phyloP scores from a whole-genome alignment of 2,329 filamentous ascomycete species.

The Cadophora sp. region DNA sequence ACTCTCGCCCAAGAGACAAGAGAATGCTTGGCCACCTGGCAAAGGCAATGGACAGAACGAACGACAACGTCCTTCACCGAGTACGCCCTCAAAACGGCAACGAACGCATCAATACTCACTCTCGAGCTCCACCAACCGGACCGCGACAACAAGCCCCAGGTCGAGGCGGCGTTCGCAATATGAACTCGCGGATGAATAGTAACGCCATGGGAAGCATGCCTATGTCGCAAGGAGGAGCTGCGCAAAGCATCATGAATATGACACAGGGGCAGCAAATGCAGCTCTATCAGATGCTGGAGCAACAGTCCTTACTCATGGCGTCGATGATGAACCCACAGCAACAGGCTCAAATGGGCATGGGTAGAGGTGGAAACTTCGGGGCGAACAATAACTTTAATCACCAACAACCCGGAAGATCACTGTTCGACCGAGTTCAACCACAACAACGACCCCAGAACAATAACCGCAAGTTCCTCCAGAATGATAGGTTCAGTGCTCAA shows the following conservation, averaged over 20 bases:
- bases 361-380: constrained; percentile 57
- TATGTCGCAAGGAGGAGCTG: constrained; percentile 49
- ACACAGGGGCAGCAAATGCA: constrained; percentile 75
- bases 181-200: constrained; percentile 56
- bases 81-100: constrained; percentile 74
- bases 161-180: constrained; percentile 45
- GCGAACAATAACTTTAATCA: constrained; percentile 53
- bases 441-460: constrained; percentile 34
- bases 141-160: constrained; percentile 60
- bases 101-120: constrained; percentile 83
- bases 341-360: constrained; percentile 53
- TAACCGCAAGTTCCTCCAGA: constrained; percentile 32
- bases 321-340: constrained; percentile 64
- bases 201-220: constrained; percentile 50
- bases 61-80: constrained; percentile 80
- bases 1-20: constrained; percentile 69
- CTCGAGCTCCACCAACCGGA: constrained; percentile 73
- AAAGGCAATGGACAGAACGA: constrained; percentile 79
- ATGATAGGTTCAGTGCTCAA: constrained; percentile 34
- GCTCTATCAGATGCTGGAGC: constrained; percentile 79
- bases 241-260: constrained; percentile 58
- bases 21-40: constrained; percentile 86
- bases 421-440: constrained; percentile 75
- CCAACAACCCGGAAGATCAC: constrained; percentile 61
- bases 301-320: constrained; percentile 86